Conservation (phyloP, 1,139 yeast genomes). For the Pichia sp. region DNA sequence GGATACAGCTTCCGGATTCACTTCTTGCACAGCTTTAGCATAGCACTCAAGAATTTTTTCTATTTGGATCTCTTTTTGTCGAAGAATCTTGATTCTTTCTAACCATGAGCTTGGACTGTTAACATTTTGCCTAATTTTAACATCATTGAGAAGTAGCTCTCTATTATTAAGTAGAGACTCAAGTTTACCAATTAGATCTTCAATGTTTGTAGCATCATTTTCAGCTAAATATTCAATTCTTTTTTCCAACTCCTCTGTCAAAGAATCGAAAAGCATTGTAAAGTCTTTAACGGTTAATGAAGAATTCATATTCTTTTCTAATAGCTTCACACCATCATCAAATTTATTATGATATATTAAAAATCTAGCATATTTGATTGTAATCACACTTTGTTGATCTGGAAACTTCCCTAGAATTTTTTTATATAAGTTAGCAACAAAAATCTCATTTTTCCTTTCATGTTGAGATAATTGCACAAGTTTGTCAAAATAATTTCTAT, state of each 20-base stretch:
- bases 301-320: slow-evolving; percentile 39
- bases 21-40: slow-evolving; percentile 58
- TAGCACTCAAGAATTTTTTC: slow-evolving; percentile 47
- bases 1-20: slow-evolving; percentile 51
- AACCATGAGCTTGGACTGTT: slow-evolving; percentile 66
- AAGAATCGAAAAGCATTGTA: slow-evolving; percentile 55
- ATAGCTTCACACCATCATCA: slow-evolving; percentile 41
- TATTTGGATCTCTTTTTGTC: slow-evolving; percentile 28
- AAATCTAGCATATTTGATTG: slow-evolving; percentile 44
- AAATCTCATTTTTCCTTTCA: slow-evolving; percentile 4
- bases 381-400: slow-evolving; percentile 51
- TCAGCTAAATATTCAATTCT: slow-evolving; percentile 35
- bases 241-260: slow-evolving; percentile 55
- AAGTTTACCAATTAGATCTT: slow-evolving; percentile 37
- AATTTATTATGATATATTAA: slow-evolving; percentile 34
- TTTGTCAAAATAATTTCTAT: slow-evolving; percentile 42
- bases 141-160: slow-evolving; percentile 54
- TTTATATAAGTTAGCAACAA: slow-evolving; percentile 27
- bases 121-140: slow-evolving; percentile 54
- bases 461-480: slow-evolving; percentile 29
- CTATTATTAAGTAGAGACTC: slow-evolving; percentile 52
- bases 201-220: slow-evolving; percentile 18
- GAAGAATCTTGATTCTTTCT: slow-evolving; percentile 43
- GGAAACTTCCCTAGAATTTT: slow-evolving; percentile 44
- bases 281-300: slow-evolving; percentile 57